Conservation (phyloP, 768 basidiomycete species). For the Chalciporus sphaerocephalus region DNA sequence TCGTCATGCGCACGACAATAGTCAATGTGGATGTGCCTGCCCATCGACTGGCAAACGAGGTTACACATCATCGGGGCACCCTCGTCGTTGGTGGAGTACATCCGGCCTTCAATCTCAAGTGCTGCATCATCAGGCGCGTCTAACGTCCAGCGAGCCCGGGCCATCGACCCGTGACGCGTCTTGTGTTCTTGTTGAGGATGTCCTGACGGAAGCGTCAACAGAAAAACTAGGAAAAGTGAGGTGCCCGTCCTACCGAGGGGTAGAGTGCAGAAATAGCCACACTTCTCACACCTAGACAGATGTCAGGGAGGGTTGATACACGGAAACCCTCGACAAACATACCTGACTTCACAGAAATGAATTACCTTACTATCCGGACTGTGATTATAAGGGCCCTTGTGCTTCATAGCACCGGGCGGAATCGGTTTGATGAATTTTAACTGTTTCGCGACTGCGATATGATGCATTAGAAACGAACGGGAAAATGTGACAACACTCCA, state of each 20-base stretch:
- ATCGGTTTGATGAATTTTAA: constrained; percentile 44
- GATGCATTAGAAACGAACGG: background rate
- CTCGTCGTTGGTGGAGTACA: constrained; percentile 44
- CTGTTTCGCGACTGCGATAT: constrained; percentile 38
- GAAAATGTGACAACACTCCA: background rate
- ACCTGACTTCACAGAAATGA: constrained; percentile 43
- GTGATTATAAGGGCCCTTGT: constrained; percentile 43
- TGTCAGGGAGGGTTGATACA: background rate
- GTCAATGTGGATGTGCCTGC: constrained; percentile 49
- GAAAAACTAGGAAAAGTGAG: too few relatives aligned
- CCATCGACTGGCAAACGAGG: constrained; percentile 45
- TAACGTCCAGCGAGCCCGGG: constrained; percentile 45
- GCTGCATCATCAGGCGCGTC: constrained; percentile 43
- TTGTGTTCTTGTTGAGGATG: constrained; percentile 53
- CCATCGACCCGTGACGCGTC: constrained; percentile 56
- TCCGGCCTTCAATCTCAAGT: constrained; percentile 46
- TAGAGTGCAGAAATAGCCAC: constrained; percentile 56
- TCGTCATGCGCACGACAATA: constrained; percentile 39
- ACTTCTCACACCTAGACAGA: constrained; percentile 44
- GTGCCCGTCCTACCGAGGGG: constrained; percentile 42
- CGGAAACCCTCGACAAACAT: too few relatives aligned
- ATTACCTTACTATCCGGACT: constrained; percentile 36
- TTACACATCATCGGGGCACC: constrained; percentile 57
- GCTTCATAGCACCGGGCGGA: constrained; percentile 34
- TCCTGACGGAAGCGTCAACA: constrained; percentile 25